A percentile compares a stretch with the other conserved stretches of the same genome.
phyloP scores from a whole-genome alignment of 108 stramenopile species.

The Nannochloropsis salina region DNA sequence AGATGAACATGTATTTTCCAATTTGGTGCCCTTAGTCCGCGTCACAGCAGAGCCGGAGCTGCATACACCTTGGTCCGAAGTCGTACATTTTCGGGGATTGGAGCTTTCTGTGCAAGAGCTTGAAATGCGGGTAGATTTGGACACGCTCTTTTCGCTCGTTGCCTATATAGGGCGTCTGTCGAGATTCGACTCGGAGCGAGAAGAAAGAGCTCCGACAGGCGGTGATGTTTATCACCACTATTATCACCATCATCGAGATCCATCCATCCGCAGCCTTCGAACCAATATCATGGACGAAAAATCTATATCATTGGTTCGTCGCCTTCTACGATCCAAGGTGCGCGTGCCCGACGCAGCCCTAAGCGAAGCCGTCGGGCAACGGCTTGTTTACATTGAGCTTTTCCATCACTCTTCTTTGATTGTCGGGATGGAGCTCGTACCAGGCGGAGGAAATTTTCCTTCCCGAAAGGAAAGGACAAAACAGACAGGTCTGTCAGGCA shows the following conservation, averaged over 20 bases:
- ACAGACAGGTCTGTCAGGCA: background rate
- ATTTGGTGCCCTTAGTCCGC: background rate
- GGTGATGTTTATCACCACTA: background rate
- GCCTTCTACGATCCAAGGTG: background rate
- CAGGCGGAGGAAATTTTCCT: background rate
- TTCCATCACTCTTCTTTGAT: conserved; percentile 7
- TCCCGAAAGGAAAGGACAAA: background rate
- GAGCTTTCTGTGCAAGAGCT: conserved; percentile 8
- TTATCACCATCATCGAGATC: background rate
- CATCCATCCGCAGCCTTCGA: background rate
- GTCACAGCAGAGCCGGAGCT: conserved; percentile 13
- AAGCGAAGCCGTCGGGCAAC: background rate
- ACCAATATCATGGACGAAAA: background rate
- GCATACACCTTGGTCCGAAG: conserved; percentile 17
- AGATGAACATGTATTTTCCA: background rate
- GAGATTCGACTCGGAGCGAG: background rate
- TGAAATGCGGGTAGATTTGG: background rate
- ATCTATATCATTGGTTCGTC: background rate
- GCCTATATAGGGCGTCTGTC: conserved; percentile 13
- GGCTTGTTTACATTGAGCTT: conserved; percentile 15
- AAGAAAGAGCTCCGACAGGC: background rate
- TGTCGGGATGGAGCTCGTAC: background rate
- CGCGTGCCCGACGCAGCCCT: background rate
- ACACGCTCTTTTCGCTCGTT: background rate
- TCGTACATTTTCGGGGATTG: background rate